These are phyloP conservation scores for Termitomyces eurrhizus DNA, from an alignment of 768 basidiomycete species.

Conservation along the genomic window DNA sequence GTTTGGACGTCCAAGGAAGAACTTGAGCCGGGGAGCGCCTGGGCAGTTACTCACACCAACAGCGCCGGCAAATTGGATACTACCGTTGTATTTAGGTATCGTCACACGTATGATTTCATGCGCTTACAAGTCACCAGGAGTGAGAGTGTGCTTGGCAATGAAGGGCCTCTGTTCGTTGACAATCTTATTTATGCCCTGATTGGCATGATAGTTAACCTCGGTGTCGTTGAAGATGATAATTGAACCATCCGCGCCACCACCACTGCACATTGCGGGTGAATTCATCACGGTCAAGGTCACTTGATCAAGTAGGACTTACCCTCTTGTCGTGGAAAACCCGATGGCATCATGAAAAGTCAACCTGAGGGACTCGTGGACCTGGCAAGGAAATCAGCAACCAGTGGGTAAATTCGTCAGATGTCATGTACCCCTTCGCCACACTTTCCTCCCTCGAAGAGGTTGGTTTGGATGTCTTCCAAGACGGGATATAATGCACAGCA, in stretches of 20 bases:
- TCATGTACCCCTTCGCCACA: background rate
- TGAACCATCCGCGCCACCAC: constrained; percentile 3
- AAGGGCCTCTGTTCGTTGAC: background rate
- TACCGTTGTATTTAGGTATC: background rate
- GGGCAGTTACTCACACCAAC: constrained; percentile 3
- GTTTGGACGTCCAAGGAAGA: background rate
- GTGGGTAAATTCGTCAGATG: background rate
- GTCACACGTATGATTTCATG: background rate
- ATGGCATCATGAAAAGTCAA: constrained; percentile 1
- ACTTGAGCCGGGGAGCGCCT: background rate
- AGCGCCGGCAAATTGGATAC: background rate
- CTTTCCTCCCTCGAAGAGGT: background rate
- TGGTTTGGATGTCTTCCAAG: background rate
- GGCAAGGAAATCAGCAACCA: background rate
- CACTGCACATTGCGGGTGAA: background rate
- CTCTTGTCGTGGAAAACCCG: background rate
- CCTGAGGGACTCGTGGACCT: constrained; percentile 1
- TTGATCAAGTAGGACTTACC: background rate
- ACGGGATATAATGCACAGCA: constrained; percentile 1
- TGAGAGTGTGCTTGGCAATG: background rate
- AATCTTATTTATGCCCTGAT: background rate
- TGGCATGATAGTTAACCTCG: background rate
- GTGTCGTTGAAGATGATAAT: background rate
- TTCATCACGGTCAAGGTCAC: background rate
- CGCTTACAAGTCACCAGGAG: constrained; percentile 1